Conservation (phyloP, 1,284 basidiomycete species). For the Sporisorium reilianum region DNA sequence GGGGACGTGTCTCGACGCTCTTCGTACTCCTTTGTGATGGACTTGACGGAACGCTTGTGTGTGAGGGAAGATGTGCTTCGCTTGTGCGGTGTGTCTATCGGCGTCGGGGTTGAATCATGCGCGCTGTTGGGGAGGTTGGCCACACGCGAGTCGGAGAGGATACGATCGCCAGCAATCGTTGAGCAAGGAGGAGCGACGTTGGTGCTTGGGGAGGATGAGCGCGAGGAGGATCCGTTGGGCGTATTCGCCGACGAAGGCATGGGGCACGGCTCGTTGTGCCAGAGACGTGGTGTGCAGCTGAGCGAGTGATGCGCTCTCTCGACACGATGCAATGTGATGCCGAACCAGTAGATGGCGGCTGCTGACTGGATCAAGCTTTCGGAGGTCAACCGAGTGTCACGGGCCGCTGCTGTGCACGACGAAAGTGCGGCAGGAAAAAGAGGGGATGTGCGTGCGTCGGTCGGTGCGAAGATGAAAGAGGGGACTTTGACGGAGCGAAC, state of each 20-base stretch:
- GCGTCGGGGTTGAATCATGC: constrained; percentile 6
- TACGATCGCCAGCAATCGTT: constrained; percentile 22
- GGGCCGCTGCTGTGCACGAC: neutral
- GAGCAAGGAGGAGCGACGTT: neutral
- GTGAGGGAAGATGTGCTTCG: constrained; percentile 16
- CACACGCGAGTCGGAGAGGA: constrained; percentile 23
- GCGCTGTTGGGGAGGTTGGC: constrained; percentile 19
- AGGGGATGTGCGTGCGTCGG: neutral
- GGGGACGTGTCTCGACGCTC: constrained; percentile 10
- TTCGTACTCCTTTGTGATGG: constrained; percentile 43
- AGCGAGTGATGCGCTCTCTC: neutral
- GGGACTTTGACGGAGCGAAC: neutral
- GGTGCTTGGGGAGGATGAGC: neutral
- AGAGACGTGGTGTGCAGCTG: neutral
- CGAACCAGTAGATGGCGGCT: neutral
- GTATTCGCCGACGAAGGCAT: constrained; percentile 25
- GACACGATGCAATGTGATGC: neutral
- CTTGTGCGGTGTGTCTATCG: constrained; percentile 9
- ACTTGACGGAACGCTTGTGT: constrained; percentile 46
- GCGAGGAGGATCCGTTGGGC: constrained; percentile 4
- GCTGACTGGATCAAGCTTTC: neutral
- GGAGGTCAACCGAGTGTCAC: neutral
- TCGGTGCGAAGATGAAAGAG: neutral
- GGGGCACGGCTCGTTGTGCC: constrained; percentile 7
- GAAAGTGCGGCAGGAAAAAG: neutral